Conservation (phyloP, 495 filamentous ascomycete species). For the Endocarpon pusillum region DNA sequence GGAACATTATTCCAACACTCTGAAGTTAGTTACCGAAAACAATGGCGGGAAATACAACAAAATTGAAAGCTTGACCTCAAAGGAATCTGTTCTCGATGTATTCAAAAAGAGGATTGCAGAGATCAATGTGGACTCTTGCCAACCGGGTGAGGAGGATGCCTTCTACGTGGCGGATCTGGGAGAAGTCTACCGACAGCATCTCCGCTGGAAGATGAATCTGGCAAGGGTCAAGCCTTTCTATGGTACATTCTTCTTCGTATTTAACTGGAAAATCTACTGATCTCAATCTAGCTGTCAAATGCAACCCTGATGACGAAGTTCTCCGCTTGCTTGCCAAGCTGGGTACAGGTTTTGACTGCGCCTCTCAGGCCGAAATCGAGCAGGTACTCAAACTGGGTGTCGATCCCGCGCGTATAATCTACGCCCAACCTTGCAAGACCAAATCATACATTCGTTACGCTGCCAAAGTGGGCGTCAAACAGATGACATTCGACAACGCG, state of each 20-base stretch:
- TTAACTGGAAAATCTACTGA: not conserved
- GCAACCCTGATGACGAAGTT: slow-evolving; percentile 85
- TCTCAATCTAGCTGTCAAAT: slow-evolving; percentile 69
- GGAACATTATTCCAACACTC: slow-evolving; percentile 16
- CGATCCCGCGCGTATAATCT: slow-evolving; percentile 87
- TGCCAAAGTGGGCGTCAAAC: slow-evolving; percentile 65
- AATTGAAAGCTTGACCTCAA: slow-evolving; percentile 31
- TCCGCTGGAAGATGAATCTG: slow-evolving; percentile 93
- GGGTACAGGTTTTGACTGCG: slow-evolving; percentile 94
- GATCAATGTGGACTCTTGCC: slow-evolving; percentile 73
- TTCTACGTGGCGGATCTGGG: slow-evolving; percentile 98
- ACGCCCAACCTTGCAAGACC: slow-evolving; percentile 98
- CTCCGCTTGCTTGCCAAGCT: slow-evolving; percentile 71
- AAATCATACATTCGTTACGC: slow-evolving; percentile 92
- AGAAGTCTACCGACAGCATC: slow-evolving; percentile 95
- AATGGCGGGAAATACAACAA: slow-evolving; percentile 25
- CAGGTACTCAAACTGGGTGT: slow-evolving; percentile 70
- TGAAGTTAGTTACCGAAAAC: slow-evolving; percentile 17
- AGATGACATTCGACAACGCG: slow-evolving; percentile 98
- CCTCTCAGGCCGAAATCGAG: slow-evolving; percentile 92
- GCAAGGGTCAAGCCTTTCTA: slow-evolving; percentile 91
- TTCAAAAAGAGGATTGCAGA: slow-evolving; percentile 63
- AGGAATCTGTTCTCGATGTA: slow-evolving; percentile 54
- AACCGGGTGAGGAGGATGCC: slow-evolving; percentile 81
- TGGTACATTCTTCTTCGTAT: slow-evolving; percentile 37